Base-by-base conservation (phyloP, 345 rosid genomes). In the Lumnitzera littorea region DNA sequence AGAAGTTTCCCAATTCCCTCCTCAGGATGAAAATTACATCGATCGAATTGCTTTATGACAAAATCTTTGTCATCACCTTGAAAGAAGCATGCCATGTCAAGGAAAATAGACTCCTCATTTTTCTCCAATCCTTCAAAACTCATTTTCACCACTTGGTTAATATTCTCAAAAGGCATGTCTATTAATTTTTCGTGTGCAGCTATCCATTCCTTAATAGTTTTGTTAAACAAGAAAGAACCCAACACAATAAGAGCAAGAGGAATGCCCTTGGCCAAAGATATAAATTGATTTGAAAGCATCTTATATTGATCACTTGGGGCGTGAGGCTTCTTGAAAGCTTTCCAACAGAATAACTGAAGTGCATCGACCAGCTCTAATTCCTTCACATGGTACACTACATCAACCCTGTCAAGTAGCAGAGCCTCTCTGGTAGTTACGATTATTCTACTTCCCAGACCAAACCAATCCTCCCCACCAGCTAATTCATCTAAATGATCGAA, bases 381-480 rank as follows among this genome's bases (percentile, higher is more conserved):
- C 59, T 61, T 50, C 25, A 46, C 50, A 13, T 65, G 41, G 12
- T 70, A 58, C 24, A 23, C 16, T 12, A 2, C 5, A 6, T 43
- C 23, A 13, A 56, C 48, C 29, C 63, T 52, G 12, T 51, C 31
- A 46, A 25, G 43, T 47, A 20, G 24, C 50, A 1, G 58, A 54
- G 24, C 55, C 29, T 73, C 66, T 49, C 76, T 63, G 1, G 65
- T 62, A 3, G 60, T 59, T 20, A 67, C 14, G 24, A 72, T 59
- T 13, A 72, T 62, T 60, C 60, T 60, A 15, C 70, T 68, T 51
- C 70, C 73, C 4, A 46, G 3, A 50, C 69, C 73, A 56, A 68
- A 68, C 66, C 67, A 65, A 50, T 66, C 66, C 8, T 15, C 12
- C 3, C 48, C 4, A 10, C 63, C 67, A 3, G 41, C 66, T 43